Base-by-base conservation (phyloP, 2,329 filamentous ascomycete genomes). In the Tetracladium maxilliforme region DNA sequence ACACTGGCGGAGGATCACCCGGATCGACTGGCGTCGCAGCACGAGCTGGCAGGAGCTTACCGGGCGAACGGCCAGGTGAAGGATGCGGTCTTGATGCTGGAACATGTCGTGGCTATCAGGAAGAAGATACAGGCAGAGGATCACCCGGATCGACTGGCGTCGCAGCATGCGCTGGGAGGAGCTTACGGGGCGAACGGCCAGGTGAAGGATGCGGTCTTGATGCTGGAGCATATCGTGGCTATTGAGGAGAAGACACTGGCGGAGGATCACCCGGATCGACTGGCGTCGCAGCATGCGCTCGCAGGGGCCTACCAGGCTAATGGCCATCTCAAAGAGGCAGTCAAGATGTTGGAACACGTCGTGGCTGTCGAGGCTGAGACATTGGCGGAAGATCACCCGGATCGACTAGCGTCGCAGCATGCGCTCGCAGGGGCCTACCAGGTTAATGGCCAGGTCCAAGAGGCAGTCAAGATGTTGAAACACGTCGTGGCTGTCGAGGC, bases 221-320 rank as follows among this genome's bases (percentile, higher is more conserved):
- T 42, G 15, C 32, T 43, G 10, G 33, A 42, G 29, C 30, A 38
- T 5, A 33, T 42, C 21, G 33, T 41, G 7, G 26, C 21, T 12
- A 31, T 41, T 14, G 2, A 25, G 16, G 26, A 33, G 14, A 28
- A 25, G 22, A 30, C 16, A 11, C 31, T 38, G 6, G 23, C 25
- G 8, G 30, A 40, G 26, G 27, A 31, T 22, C 33, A 40, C 28
- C 31, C 33, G 21, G 6, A 15, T 24, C 35, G 34, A 27, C 33
- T 41, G 8, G 22, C 26, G 10, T 37, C 34, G 13, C 32, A 40
- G 25, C 29, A 40, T 12, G 29, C 24, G 15, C 26, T 33, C 19
- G 35, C 33, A 8, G 17, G 1, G 12, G 29, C 31, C 21, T 38
- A 41, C 19, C 8, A 16, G 6, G 21, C 16, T 11, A 31, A 43